These are phyloP conservation scores for Linaria vulgaris DNA, from an alignment of 257 asterid species.

Conservation along the genomic window DNA sequence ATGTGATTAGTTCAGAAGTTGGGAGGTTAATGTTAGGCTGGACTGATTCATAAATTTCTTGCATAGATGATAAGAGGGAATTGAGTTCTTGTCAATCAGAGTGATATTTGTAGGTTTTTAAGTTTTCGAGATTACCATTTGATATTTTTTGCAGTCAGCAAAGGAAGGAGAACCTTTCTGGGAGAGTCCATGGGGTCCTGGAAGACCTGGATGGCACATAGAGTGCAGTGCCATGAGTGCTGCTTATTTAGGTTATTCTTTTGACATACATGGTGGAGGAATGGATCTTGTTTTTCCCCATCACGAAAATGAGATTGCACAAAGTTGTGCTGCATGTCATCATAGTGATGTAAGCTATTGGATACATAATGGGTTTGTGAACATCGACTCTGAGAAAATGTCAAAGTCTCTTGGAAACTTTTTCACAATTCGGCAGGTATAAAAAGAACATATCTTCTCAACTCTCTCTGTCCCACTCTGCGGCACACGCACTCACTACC, in stretches of 20 bases:
- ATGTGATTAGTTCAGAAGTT: neutral
- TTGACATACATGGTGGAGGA: conserved; percentile 99
- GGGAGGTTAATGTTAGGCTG: neutral
- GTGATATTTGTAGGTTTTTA: conserved; percentile 4
- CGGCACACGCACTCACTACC: neutral
- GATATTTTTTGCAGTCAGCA: conserved; percentile 66
- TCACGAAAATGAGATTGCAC: conserved; percentile 99
- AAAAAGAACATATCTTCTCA: conserved; percentile 8
- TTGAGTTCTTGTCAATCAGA: conserved; percentile 4
- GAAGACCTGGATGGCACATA: conserved; percentile 99
- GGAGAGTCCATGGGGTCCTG: conserved; percentile 99
- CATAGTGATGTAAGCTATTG: conserved; percentile 73
- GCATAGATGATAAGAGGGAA: conserved; percentile 8
- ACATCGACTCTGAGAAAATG: conserved; percentile 89
- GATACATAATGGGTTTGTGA: conserved; percentile 97
- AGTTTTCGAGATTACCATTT: conserved; percentile 2
- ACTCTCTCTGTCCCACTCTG: neutral
- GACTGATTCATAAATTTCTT: neutral
- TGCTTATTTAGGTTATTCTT: conserved; percentile 76
- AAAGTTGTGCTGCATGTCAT: conserved; percentile 91
- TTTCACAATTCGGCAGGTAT: conserved; percentile 92
- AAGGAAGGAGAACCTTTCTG: conserved; percentile 95
- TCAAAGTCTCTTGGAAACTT: conserved; percentile 97
- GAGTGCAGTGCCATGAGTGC: conserved; percentile 99
- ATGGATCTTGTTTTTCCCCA: conserved; percentile 98